Percentiles rank a stretch among this genome's conserved stretches.
Conservation (phyloP, 176 grass and related monocot genomes). For the Thinopyrum elongatum region DNA sequence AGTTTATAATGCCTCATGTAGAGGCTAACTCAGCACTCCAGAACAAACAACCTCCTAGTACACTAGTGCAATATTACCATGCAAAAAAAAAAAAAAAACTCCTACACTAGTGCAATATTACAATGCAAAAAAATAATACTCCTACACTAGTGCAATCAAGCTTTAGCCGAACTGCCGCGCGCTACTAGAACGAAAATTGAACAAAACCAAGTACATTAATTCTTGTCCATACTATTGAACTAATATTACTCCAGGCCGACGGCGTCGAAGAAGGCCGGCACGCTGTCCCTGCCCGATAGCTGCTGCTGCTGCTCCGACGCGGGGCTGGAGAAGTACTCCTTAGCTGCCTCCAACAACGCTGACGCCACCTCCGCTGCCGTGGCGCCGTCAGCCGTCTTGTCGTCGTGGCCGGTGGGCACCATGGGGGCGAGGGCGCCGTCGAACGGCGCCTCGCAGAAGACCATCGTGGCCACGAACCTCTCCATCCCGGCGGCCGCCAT, state of each 20-base stretch:
- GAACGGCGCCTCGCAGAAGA: constrained; percentile 12
- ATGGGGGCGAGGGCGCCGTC: neutral
- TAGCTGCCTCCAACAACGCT: neutral
- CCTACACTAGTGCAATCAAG: too few species aligned
- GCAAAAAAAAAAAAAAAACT: too few species aligned
- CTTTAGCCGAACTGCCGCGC: too few species aligned
- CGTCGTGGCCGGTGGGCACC: too few species aligned
- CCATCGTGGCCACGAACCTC: neutral
- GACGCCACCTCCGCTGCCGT: neutral
- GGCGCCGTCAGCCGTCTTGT: neutral
- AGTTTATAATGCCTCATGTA: neutral
- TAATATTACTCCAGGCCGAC: neutral
- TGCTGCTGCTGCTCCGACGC: neutral
- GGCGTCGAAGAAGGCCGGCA: neutral
- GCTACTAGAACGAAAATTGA: too few species aligned
- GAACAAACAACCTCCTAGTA: too few species aligned
- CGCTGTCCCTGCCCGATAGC: neutral
- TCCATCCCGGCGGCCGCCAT: neutral
- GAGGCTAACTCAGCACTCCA: neutral
- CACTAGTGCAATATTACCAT: too few species aligned
- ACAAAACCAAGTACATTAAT: too few species aligned
- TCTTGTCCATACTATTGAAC: too few species aligned
- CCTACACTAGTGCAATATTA: too few species aligned
- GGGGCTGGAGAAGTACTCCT: neutral
- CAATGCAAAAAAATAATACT: too few species aligned